Evolutionary conservation across 108 stramenopile genomes (phyloP).

Genomic region (Bacterosira constricta): DNA sequence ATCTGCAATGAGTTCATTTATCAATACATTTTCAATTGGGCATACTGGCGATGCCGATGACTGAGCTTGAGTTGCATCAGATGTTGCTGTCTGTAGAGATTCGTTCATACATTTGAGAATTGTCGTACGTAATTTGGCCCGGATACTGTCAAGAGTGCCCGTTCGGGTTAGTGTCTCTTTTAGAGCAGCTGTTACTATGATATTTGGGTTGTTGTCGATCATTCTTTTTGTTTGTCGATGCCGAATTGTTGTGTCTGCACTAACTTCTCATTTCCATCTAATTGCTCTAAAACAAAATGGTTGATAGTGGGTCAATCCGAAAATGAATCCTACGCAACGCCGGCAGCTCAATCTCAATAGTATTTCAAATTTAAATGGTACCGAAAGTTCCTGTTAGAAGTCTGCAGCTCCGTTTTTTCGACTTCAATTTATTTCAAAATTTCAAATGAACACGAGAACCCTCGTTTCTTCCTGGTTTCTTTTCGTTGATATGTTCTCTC

Average conservation of each 20-base stretch:
- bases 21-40: slow-evolving; percentile 32
- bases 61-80: not conserved
- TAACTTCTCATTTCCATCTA: too few relatives aligned
- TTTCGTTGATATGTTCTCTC: not conserved
- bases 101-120: slow-evolving; percentile 25
- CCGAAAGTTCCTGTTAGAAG: too few relatives aligned
- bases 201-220: not conserved
- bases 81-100: not conserved
- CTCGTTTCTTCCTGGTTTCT: too few relatives aligned
- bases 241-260: too few relatives aligned
- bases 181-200: slow-evolving; percentile 10
- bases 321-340: too few relatives aligned
- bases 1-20: slow-evolving; percentile 37
- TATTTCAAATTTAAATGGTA: too few relatives aligned
- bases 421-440: too few relatives aligned
- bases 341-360: too few relatives aligned
- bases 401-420: too few relatives aligned
- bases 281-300: too few relatives aligned
- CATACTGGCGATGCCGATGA: not conserved
- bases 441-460: too few relatives aligned
- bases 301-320: too few relatives aligned
- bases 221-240: not conserved
- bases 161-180: slow-evolving; percentile 26
- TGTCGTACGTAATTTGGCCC: slow-evolving; percentile 16
- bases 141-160: slow-evolving; percentile 13